Conservation (phyloP, 352 stramenopile species). For the Aphanomyces invadans region DNA sequence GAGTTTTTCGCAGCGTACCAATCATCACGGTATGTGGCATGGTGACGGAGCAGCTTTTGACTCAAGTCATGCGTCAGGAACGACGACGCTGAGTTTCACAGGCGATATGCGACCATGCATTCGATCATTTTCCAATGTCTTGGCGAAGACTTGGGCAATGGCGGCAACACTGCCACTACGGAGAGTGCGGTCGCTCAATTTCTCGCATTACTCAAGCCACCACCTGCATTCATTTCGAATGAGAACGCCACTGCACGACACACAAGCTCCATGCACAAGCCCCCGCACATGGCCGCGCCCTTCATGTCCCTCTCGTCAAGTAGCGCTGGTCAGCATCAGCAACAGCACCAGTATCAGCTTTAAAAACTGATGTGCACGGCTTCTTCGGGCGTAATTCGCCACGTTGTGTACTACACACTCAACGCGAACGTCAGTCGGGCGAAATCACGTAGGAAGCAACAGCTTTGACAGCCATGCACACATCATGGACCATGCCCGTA, state of each 20-base stretch:
- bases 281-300: too few relatives aligned
- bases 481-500: conserved; percentile 24
- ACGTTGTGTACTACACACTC: conserved; percentile 64
- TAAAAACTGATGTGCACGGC: conserved; percentile 80
- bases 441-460: too few relatives aligned
- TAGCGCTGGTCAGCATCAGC: not conserved
- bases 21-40: not conserved
- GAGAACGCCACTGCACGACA: too few relatives aligned
- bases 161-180: not conserved
- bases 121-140: conserved; percentile 9
- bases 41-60: not conserved
- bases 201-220: not conserved
- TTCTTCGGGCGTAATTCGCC: conserved; percentile 57
- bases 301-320: too few relatives aligned
- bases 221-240: not conserved
- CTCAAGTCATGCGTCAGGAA: not conserved
- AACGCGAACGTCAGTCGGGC: too few relatives aligned
- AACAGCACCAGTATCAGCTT: conserved; percentile 11
- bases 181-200: not conserved
- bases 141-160: not conserved
- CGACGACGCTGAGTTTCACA: not conserved
- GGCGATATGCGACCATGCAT: conserved; percentile 4
- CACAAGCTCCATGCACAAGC: too few relatives aligned
- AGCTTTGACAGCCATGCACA: too few relatives aligned
- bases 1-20: conserved; percentile 14